Evolutionary conservation across 495 filamentous ascomycete genomes (phyloP).

Genomic region (Penicillium cosmopolitanum): DNA sequence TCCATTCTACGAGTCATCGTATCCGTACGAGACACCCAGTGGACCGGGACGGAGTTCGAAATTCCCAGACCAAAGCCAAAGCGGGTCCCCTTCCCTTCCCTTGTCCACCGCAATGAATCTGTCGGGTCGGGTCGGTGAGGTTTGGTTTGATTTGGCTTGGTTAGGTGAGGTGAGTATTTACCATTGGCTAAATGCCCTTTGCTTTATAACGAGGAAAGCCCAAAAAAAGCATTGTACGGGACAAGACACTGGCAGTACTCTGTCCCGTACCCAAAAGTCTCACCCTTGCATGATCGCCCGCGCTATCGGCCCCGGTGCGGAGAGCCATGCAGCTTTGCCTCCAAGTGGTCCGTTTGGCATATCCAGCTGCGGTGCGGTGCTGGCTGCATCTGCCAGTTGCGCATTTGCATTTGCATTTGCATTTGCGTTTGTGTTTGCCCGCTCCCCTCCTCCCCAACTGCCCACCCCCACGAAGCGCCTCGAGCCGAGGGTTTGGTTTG

Average conservation of each 20-base stretch:
- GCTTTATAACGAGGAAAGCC: no score
- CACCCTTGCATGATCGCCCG: conserved; percentile 28
- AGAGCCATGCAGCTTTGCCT: conserved; percentile 13
- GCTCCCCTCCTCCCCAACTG: neutral
- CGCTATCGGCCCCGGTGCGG: conserved; percentile 16
- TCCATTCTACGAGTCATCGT: no score
- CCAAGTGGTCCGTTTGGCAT: conserved; percentile 24
- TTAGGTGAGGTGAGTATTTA: neutral
- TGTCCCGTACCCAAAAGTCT: neutral
- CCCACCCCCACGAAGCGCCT: conserved; percentile 1
- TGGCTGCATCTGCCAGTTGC: conserved; percentile 11
- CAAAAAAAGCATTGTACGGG: no score
- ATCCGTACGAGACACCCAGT: neutral
- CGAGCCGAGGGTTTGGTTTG: no score
- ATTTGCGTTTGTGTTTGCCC: no score
- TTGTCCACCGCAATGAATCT: neutral
- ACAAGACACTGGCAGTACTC: no score
- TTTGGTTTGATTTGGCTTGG: no score
- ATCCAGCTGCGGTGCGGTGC: conserved; percentile 10
- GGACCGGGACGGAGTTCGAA: neutral
- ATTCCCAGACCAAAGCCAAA: conserved; percentile 3
- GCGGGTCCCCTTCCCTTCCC: neutral
- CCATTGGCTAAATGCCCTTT: neutral
- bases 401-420: neutral
- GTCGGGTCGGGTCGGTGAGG: neutral